Conservation (phyloP, 148 eudicot species). For the Nyssa sinensis region DNA sequence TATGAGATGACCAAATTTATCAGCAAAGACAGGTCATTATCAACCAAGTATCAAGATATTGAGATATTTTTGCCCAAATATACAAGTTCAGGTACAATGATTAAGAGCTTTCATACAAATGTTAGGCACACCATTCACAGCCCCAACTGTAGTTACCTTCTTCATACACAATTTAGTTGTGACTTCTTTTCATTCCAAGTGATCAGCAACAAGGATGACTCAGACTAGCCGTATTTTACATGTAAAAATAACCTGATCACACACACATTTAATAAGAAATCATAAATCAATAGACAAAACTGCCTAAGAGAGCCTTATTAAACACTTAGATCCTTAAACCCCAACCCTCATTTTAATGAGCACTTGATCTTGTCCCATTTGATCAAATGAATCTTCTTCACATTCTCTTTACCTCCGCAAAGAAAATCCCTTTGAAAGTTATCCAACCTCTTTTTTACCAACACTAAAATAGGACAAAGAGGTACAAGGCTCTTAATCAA, state of each 20-base stretch:
- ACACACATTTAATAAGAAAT: background rate
- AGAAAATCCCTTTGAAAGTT: no score
- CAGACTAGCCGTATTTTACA: background rate
- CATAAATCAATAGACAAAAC: no score
- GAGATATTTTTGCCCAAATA: background rate
- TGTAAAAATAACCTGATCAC: background rate
- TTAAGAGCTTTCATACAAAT: background rate
- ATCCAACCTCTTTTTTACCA: no score
- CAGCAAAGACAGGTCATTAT: background rate
- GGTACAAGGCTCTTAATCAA: no score
- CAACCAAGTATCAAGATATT: background rate
- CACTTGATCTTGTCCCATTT: no score
- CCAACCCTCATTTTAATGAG: no score
- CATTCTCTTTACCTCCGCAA: no score
- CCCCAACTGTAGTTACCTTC: background rate
- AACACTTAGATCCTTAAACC: no score
- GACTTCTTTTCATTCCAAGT: background rate
- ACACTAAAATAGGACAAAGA: no score
- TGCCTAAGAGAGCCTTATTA: no score
- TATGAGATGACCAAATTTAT: background rate
- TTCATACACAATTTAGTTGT: background rate
- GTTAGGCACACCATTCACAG: background rate
- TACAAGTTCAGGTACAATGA: background rate
- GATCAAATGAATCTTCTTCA: no score
- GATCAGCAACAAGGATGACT: background rate